Evolutionary conservation across 805 yeast species (phyloP).

Genomic region (Priceomyces fermenticarens): DNA sequence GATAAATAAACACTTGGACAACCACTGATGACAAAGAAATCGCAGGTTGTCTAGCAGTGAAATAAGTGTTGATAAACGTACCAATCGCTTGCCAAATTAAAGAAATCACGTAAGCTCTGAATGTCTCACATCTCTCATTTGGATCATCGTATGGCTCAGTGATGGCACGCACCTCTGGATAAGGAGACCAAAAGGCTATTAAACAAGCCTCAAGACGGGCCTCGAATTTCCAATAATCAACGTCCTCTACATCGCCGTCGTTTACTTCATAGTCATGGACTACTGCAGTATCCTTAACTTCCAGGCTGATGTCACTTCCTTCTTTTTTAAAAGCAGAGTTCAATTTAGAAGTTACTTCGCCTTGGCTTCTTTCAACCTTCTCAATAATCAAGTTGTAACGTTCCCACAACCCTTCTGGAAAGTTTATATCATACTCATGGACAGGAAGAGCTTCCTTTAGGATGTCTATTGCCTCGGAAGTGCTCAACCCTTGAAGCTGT

Average conservation of each 20-base stretch:
- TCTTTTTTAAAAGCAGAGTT: slow-evolving; percentile 1
- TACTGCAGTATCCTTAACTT: neutral
- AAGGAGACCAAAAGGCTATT: slow-evolving; percentile 48
- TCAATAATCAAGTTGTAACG: neutral
- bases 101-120: slow-evolving; percentile 55
- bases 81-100: slow-evolving; percentile 52
- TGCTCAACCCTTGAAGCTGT: slow-evolving; percentile 20
- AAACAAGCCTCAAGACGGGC: slow-evolving; percentile 43
- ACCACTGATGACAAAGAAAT: slow-evolving; percentile 44
- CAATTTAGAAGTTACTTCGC: slow-evolving; percentile 1
- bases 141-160: slow-evolving; percentile 58
- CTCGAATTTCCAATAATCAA: slow-evolving; percentile 28
- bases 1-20: slow-evolving; percentile 45
- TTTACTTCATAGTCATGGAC: slow-evolving; percentile 8
- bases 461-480: slow-evolving; percentile 21
- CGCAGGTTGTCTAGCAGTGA: slow-evolving; percentile 52
- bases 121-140: slow-evolving; percentile 45
- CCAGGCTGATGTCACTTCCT: neutral
- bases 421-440: slow-evolving; percentile 30
- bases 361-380: neutral
- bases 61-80: slow-evolving; percentile 54
- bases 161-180: slow-evolving; percentile 65
- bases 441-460: slow-evolving; percentile 25
- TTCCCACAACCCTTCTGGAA: slow-evolving; percentile 16
- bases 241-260: slow-evolving; percentile 9